Percentiles rank a stretch among this genome's conserved stretches.
phyloP scores from a whole-genome alignment of 2,329 filamentous ascomycete genomes.

The Diaporthe vexans region DNA sequence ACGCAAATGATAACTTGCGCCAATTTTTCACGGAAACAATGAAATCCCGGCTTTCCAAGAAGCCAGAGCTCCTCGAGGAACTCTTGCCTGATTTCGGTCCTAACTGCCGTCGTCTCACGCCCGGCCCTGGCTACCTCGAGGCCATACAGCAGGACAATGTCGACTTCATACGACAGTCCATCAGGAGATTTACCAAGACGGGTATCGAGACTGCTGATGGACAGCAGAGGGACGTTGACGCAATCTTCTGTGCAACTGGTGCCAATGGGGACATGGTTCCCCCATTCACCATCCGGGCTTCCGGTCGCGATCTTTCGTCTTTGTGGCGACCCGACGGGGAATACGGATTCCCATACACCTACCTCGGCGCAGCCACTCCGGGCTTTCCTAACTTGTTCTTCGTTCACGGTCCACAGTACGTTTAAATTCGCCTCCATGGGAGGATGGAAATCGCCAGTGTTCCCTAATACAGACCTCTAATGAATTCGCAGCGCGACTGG shows the following conservation, averaged over 20 bases:
- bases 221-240: constrained; percentile 69
- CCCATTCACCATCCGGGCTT: constrained; percentile 71
- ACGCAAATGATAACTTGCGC: constrained; percentile 61
- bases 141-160: constrained; percentile 73
- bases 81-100: constrained; percentile 75
- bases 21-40: constrained; percentile 66
- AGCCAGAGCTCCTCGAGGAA: constrained; percentile 68
- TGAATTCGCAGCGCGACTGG: constrained; percentile 55
- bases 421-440: no score
- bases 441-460: not conserved
- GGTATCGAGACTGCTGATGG: constrained; percentile 74
- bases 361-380: constrained; percentile 73
- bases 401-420: constrained; percentile 70
- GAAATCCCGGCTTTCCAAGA: constrained; percentile 64
- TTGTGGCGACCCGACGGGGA: constrained; percentile 70
- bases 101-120: constrained; percentile 75
- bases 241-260: constrained; percentile 78
- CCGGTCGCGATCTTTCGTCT: constrained; percentile 65
- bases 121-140: constrained; percentile 77
- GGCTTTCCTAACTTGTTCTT: constrained; percentile 78
- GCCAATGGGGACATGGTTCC: constrained; percentile 72
- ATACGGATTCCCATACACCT: constrained; percentile 76
- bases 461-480: not conserved
- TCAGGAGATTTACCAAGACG: constrained; percentile 69
- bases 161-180: constrained; percentile 69